phyloP scores from a whole-genome alignment of 208 protist genomes.

The Leishmania arabica region DNA sequence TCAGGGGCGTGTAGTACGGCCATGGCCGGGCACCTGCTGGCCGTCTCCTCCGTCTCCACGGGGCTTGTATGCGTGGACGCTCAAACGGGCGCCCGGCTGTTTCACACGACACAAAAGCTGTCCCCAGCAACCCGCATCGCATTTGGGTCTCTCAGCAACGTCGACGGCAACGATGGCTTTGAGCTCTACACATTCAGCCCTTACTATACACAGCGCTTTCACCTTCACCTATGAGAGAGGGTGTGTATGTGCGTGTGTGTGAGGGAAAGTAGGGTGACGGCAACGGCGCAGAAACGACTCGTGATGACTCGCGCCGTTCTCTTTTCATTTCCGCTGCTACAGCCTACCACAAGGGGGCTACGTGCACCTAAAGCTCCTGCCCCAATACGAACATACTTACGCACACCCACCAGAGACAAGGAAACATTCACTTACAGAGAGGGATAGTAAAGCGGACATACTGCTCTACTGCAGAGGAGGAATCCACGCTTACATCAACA shows the following conservation, averaged over 20 bases:
- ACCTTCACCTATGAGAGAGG: constrained; percentile 2
- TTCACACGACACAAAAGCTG: constrained; percentile 23
- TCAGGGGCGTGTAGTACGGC: constrained; percentile 17
- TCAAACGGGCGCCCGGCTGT: constrained; percentile 18
- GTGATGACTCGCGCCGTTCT: not conserved
- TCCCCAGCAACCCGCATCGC: constrained; percentile 18
- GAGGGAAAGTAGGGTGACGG: not conserved
- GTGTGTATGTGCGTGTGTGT: not conserved
- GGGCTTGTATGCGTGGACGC: constrained; percentile 38
- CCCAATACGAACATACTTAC: not conserved
- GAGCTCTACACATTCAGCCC: constrained; percentile 27
- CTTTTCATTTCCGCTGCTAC: not conserved
- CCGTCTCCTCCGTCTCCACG: constrained; percentile 17
- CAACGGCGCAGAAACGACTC: not conserved
- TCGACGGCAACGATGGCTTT: constrained; percentile 9
- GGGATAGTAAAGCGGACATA: too few relatives aligned
- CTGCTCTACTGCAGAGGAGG: not conserved
- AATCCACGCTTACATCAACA: not conserved
- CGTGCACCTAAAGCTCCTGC: not conserved
- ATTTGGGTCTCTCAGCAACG: constrained; percentile 5
- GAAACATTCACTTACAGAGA: not conserved
- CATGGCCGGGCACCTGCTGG: constrained; percentile 11
- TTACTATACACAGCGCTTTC: constrained; percentile 22
- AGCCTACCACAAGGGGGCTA: not conserved
- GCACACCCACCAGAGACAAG: not conserved